These are phyloP conservation scores for Nicotiana sylvestris DNA, from an alignment of 257 asterid genomes.

Conservation along the genomic window DNA sequence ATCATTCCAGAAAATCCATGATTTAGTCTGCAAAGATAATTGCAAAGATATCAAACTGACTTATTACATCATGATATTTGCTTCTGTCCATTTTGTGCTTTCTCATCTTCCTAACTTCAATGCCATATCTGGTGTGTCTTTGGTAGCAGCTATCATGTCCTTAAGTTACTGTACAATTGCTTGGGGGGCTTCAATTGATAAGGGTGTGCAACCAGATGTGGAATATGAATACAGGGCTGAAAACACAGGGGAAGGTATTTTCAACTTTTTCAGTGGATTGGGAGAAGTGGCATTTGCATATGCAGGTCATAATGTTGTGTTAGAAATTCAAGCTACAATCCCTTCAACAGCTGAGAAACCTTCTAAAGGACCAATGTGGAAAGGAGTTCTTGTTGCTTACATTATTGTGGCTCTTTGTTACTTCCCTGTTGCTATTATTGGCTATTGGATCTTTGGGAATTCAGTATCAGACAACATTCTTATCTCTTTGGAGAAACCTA, in stretches of 20 bases:
- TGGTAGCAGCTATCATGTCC: slow-evolving; percentile 57
- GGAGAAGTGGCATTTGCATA: slow-evolving; percentile 96
- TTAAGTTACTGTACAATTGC: slow-evolving; percentile 47
- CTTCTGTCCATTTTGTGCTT: slow-evolving; percentile 43
- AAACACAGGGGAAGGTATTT: slow-evolving; percentile 47
- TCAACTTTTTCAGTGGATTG: slow-evolving; percentile 69
- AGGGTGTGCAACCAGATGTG: slow-evolving; percentile 39
- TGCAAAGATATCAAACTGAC: slow-evolving; percentile 33
- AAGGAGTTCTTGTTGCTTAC: slow-evolving; percentile 84
- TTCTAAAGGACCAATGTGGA: slow-evolving; percentile 92
- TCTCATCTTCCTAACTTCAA: slow-evolving; percentile 53
- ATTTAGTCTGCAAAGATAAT: slow-evolving; percentile 19
- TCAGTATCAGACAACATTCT: slow-evolving; percentile 57
- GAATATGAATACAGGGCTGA: slow-evolving; percentile 54
- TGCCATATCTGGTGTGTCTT: slow-evolving; percentile 43
- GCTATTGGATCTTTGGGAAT: slow-evolving; percentile 76
- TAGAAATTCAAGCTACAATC: slow-evolving; percentile 93
- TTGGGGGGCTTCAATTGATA: slow-evolving; percentile 40
- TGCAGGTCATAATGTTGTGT: slow-evolving; percentile 92
- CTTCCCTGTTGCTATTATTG: slow-evolving; percentile 85
- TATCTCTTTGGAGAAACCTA: slow-evolving; percentile 48
- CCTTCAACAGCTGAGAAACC: slow-evolving; percentile 97
- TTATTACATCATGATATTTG: slow-evolving; percentile 45
- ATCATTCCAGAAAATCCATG: slow-evolving; percentile 42
- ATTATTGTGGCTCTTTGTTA: slow-evolving; percentile 85